Percentiles rank a stretch among this genome's conserved stretches.
phyloP scores from a whole-genome alignment of 2,329 filamentous ascomycete species.

The Colletotrichum sansevieriae region DNA sequence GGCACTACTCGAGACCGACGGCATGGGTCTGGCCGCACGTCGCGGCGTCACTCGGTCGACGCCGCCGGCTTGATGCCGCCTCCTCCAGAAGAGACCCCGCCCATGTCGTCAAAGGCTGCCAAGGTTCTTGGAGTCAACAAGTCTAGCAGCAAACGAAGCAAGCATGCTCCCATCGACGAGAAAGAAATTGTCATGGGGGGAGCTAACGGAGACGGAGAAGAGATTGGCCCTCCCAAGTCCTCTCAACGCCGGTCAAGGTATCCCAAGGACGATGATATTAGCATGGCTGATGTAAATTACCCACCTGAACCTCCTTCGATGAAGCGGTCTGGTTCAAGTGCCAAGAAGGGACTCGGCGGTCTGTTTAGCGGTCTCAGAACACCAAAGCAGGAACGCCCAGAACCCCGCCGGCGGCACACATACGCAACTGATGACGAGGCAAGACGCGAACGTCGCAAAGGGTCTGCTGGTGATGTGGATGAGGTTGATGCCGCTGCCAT shows the following conservation, averaged over 20 bases:
- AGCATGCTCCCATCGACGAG: conserved; percentile 52
- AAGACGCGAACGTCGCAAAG: conserved; percentile 53
- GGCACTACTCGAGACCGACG: conserved; percentile 77
- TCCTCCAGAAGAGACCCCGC: conserved; percentile 75
- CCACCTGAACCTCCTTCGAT: conserved; percentile 47
- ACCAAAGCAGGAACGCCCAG: conserved; percentile 56
- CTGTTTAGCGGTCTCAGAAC: conserved; percentile 73
- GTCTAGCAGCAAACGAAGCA: conserved; percentile 54
- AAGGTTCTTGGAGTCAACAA: conserved; percentile 76
- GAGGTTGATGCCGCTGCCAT: conserved; percentile 60
- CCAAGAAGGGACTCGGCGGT: conserved; percentile 68
- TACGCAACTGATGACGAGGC: conserved; percentile 66
- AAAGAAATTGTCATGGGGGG: conserved; percentile 64
- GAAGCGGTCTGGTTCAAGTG: conserved; percentile 53
- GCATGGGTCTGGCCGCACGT: conserved; percentile 67
- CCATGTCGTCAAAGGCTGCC: conserved; percentile 81
- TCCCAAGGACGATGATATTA: conserved; percentile 55
- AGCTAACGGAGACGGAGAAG: conserved; percentile 41
- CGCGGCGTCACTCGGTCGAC: conserved; percentile 78
- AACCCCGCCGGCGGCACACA: conserved; percentile 62
- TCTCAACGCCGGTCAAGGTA: conserved; percentile 52
- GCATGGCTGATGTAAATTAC: conserved; percentile 51
- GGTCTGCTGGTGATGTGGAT: conserved; percentile 60
- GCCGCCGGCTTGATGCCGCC: conserved; percentile 76
- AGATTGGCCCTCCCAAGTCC: conserved; percentile 43